phyloP scores from a whole-genome alignment of 768 basidiomycete species.

The Trametes meyenii region DNA sequence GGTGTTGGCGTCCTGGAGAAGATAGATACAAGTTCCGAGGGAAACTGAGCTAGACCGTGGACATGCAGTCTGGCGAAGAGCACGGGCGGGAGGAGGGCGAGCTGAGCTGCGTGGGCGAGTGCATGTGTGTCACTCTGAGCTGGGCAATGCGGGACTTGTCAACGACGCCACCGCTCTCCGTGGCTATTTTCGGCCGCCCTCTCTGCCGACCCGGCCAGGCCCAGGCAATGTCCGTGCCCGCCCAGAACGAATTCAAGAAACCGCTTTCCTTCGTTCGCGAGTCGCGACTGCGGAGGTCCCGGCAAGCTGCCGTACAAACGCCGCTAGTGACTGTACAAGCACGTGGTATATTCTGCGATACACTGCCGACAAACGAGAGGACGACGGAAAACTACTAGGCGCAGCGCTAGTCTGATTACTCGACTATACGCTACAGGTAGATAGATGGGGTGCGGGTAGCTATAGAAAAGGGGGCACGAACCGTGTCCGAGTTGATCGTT shows the following conservation, averaged over 20 bases:
- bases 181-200: conserved; percentile 11
- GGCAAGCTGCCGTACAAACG: not conserved
- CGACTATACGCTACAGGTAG: conserved; percentile 19
- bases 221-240: not conserved
- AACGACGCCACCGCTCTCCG: not conserved
- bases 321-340: conserved; percentile 10
- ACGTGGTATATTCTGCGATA: conserved; percentile 24
- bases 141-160: not conserved
- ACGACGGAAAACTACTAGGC: conserved; percentile 5
- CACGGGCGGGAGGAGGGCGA: conserved; percentile 28
- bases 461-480: not conserved
- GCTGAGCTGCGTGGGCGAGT: not conserved
- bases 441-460: not conserved
- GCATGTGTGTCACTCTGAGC: not conserved
- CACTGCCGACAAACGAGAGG: conserved; percentile 21
- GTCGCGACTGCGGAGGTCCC: not conserved
- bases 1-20: no score
- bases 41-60: no score
- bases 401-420: conserved; percentile 24
- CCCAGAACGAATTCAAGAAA: no score
- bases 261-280: no score
- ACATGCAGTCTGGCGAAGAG: not conserved
- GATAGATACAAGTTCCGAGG: no score
- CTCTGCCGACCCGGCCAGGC: not conserved
- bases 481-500: conserved; percentile 6